Conservation (phyloP, 2,329 filamentous ascomycete genomes). For the Botrytis hyacinthi region DNA sequence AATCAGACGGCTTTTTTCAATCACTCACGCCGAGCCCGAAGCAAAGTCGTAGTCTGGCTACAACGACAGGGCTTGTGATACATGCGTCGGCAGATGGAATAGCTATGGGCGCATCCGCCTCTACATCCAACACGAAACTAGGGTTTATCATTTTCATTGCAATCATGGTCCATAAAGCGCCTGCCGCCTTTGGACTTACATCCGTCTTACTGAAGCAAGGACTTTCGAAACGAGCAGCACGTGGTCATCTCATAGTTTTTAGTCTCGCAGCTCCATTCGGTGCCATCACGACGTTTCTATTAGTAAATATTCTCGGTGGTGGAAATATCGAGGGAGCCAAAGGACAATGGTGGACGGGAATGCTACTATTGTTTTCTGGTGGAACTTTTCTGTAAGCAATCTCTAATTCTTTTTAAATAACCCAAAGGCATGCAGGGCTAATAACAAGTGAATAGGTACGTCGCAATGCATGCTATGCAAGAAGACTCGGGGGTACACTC, state of each 20-base stretch:
- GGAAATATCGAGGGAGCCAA: constrained; percentile 50
- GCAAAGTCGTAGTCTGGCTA: constrained; percentile 66
- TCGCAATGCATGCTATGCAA: constrained; percentile 98
- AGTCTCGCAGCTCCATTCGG: constrained; percentile 87
- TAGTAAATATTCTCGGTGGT: constrained; percentile 72
- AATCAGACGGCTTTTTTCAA: constrained; percentile 58
- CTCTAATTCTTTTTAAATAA: neutral
- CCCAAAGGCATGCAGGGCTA: neutral
- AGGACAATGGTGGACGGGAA: constrained; percentile 83
- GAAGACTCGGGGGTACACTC: constrained; percentile 54
- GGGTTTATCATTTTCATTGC: constrained; percentile 92
- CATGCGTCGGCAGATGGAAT: constrained; percentile 95
- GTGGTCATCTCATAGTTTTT: constrained; percentile 85
- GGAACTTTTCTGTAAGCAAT: constrained; percentile 85
- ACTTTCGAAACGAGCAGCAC: constrained; percentile 77
- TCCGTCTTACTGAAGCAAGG: constrained; percentile 89
- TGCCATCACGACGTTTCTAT: constrained; percentile 76
- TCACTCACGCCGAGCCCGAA: constrained; percentile 57
- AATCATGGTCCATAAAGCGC: constrained; percentile 97
- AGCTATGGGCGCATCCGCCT: constrained; percentile 86
- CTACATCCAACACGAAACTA: constrained; percentile 68
- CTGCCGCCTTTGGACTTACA: constrained; percentile 91
- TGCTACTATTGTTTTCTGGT: constrained; percentile 89
- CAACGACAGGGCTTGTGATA: constrained; percentile 91
- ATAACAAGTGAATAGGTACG: constrained; percentile 61